Evolutionary conservation across 2,329 filamentous ascomycete species (phyloP).

Genomic region (Alternaria burnsii): DNA sequence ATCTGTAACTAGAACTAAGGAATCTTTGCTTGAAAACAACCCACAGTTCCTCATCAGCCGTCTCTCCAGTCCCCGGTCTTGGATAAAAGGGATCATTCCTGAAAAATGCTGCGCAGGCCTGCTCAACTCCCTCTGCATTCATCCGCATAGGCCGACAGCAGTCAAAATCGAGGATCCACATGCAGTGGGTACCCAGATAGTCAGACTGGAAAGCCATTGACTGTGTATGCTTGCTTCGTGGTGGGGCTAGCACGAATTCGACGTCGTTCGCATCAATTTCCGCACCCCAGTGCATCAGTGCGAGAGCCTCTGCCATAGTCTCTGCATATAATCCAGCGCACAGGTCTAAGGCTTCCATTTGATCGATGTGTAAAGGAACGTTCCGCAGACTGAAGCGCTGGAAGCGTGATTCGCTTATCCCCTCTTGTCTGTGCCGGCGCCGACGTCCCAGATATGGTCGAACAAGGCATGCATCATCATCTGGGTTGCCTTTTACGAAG

Average conservation of each 20-base stretch:
- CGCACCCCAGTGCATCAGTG: constrained; percentile 60
- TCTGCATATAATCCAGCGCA: constrained; percentile 49
- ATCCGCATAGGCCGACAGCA: constrained; percentile 60
- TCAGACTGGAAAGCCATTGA: constrained; percentile 15
- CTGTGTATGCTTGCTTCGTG: neutral
- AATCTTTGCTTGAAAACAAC: neutral
- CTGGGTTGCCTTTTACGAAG: constrained; percentile 24
- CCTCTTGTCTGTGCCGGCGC: neutral
- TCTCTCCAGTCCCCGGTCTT: constrained; percentile 11
- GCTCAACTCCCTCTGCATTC: constrained; percentile 50
- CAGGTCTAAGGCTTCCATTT: constrained; percentile 58
- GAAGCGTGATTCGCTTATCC: constrained; percentile 24
- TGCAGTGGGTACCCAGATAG: constrained; percentile 16
- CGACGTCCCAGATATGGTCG: constrained; percentile 59
- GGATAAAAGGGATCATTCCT: constrained; percentile 64
- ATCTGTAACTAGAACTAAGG: neutral
- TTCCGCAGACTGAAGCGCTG: constrained; percentile 53
- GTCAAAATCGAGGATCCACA: constrained; percentile 65
- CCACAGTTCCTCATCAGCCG: constrained; percentile 18
- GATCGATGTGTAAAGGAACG: constrained; percentile 59
- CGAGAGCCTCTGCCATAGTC: constrained; percentile 61
- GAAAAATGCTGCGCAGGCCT: constrained; percentile 57
- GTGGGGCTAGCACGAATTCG: constrained; percentile 62
- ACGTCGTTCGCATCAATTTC: constrained; percentile 62
- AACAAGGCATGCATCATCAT: constrained; percentile 58